Base-by-base conservation (phyloP, 2,329 filamentous ascomycete genomes). In the Pezicula neosporulosa region DNA sequence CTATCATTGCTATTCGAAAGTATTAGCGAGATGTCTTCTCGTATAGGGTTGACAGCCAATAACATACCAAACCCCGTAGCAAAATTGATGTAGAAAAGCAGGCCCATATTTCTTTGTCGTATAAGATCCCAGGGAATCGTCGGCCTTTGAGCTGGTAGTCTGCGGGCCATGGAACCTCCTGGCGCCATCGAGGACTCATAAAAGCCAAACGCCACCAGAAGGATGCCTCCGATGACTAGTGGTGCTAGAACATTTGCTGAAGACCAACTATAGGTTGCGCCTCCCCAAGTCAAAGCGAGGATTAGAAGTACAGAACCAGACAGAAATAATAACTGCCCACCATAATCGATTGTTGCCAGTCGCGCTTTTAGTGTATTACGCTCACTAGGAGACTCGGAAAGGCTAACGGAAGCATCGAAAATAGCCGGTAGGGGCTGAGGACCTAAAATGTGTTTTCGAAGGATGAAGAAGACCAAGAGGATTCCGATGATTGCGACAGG, bases 91-190 rank as follows among this genome's bases (percentile, higher is more conserved):
- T 77, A 76, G 55, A 81, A 78, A 21, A 87, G 65, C 27, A 86
- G 69, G 0, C 73, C 69, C 2, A 83, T 78, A 56, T 89, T 82
- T 39, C 75, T 73, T 51, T 78, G 73, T 3, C 69, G 66, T 42
- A 87, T 72, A 24, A 87, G 66, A 8, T 71, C 66, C 66, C 82
- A 86, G 0, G 83, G 82, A n/a, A 88, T 73, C 82, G 87, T 86
- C 13, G 83, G 70, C 37, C 73, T 71, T 58, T 86, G 81, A 45
- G 63, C 67, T 3, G 79, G 75, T 30, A 83, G 75, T 18, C 70
- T 62, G 6, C 72, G 66, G 0, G 74, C 68, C 33, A 82, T 65
- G 2, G 68, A 45, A 1, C 72, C 70, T 0, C 73, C 77, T 0
- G 80, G 65, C 46, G 69, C 64, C 49, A 75, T 66, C n/a, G 75